Evolutionary conservation across 306 rosid species (phyloP).

Genomic region (Sesbania bispinosa): DNA sequence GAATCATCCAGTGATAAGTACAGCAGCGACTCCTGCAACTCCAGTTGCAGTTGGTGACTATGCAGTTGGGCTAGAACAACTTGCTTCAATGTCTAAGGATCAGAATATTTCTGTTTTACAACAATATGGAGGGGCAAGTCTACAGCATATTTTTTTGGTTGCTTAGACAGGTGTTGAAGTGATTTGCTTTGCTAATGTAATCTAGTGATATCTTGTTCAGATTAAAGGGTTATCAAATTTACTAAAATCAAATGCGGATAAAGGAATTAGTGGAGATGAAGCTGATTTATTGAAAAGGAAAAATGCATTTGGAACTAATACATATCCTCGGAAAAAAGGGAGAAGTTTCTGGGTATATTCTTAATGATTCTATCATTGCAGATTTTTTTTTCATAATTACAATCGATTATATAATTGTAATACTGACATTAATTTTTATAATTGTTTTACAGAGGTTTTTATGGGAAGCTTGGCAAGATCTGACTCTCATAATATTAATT

Average conservation of each 20-base stretch:
- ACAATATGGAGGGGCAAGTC: constrained; percentile 80
- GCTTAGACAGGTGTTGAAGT: neutral
- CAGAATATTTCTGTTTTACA: constrained; percentile 59
- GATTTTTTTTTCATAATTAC: neutral
- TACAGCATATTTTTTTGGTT: constrained; percentile 4
- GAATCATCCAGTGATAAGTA: constrained; percentile 36
- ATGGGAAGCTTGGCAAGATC: constrained; percentile 99
- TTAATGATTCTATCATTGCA: neutral
- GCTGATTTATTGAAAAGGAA: constrained; percentile 54
- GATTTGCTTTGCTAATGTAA: constrained; percentile 16
- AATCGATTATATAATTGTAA: constrained; percentile 11
- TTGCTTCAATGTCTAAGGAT: constrained; percentile 75
- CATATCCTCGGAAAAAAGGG: constrained; percentile 92
- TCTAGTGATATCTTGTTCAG: constrained; percentile 40
- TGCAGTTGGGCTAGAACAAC: constrained; percentile 62
- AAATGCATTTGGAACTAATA: constrained; percentile 84
- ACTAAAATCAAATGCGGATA: constrained; percentile 61
- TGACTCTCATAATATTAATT: constrained; percentile 87
- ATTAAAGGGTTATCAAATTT: constrained; percentile 63
- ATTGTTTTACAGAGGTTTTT: constrained; percentile 67
- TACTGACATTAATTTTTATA: constrained; percentile 9
- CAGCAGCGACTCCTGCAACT: constrained; percentile 41
- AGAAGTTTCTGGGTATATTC: constrained; percentile 78
- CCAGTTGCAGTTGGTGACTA: constrained; percentile 53
- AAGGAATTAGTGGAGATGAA: constrained; percentile 74